Evolutionary conservation across 805 yeast genomes (phyloP), one percentile per base, ranked within the genome.

Genomic region (Maudiozyma pseudohumilis): DNA sequence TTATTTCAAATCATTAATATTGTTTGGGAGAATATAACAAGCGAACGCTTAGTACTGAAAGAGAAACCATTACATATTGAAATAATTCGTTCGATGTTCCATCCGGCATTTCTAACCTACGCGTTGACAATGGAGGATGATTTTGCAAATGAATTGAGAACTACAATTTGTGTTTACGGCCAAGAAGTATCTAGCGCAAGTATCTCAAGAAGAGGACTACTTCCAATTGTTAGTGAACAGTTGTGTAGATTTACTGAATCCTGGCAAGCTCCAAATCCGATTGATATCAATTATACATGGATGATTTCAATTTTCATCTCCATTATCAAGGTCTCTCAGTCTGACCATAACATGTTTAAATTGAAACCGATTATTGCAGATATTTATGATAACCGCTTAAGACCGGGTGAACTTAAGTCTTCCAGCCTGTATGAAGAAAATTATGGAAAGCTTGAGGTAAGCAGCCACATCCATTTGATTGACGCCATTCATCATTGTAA

Each of bases 21-120:
- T 0, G 63, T 81, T 15, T 84, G 95, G 92, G 60, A 59, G 4
- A 69, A 66, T 17, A 50, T 85, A 18, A 66, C 67, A 13, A 65
- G 69, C 1, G 78, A 76, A 9, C 64, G 94, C 34, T 60, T 86
- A 27, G 71, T 78, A 21, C 61, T 83, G 29, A 71, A 72, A 31
- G 92, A 85, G 44, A 72, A 75, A 36, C 67, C 66, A 11, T 63
- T 84, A 33, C 95, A 87, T 47, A 52, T 72, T 11, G 41, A 50
- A 0, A 64, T 81, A 21, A 74, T 86, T 18, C 60, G 69, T n/a
- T 52, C 75, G 0, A 32, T 77, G 6, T 67, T 73, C 36, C 61
- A 70, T 44, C 56, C 64, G 3, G 46, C 42, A 2, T 41, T 78
- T 5, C 44, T 82, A 29, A 49, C 40, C 6, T 46, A 47, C 8